phyloP scores from a whole-genome alignment of 257 asterid species.

The Phtheirospermum japonicum region DNA sequence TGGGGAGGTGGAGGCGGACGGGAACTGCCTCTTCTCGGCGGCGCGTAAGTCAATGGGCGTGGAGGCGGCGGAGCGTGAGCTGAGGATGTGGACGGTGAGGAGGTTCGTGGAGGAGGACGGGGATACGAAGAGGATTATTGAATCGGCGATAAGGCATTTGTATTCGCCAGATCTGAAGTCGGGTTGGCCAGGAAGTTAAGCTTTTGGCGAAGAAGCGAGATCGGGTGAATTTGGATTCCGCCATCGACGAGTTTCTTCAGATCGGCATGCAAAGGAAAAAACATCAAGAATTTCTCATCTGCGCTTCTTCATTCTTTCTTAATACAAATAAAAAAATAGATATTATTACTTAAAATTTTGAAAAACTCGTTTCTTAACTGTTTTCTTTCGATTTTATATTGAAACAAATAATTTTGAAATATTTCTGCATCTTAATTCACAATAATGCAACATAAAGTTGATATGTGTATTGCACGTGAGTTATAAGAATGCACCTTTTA shows the following conservation, averaged over 20 bases:
- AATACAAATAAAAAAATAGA: too few species aligned
- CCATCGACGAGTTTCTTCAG: conserved; percentile 69
- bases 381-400: too few species aligned
- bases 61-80: conserved; percentile 59
- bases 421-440: too few species aligned
- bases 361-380: too few species aligned
- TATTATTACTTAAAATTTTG: too few species aligned
- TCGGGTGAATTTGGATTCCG: conserved; percentile 61
- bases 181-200: conserved; percentile 97
- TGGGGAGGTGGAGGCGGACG: conserved; percentile 91
- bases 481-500: too few species aligned
- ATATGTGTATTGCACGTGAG: too few species aligned
- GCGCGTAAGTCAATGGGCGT: conserved; percentile 58
- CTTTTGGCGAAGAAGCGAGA: conserved; percentile 68
- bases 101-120: conserved; percentile 71
- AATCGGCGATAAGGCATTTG: conserved; percentile 70
- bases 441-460: too few species aligned
- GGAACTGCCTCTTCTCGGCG: conserved; percentile 87
- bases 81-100: conserved; percentile 63
- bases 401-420: too few species aligned
- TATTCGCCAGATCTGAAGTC: conserved; percentile 68
- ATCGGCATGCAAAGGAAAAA: conserved; percentile 85
- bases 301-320: too few species aligned
- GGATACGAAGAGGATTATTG: conserved; percentile 48
- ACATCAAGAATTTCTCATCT: conserved; percentile 1